Base-by-base conservation (phyloP, 805 yeast genomes). In the Yarrowia phangngaensis region DNA sequence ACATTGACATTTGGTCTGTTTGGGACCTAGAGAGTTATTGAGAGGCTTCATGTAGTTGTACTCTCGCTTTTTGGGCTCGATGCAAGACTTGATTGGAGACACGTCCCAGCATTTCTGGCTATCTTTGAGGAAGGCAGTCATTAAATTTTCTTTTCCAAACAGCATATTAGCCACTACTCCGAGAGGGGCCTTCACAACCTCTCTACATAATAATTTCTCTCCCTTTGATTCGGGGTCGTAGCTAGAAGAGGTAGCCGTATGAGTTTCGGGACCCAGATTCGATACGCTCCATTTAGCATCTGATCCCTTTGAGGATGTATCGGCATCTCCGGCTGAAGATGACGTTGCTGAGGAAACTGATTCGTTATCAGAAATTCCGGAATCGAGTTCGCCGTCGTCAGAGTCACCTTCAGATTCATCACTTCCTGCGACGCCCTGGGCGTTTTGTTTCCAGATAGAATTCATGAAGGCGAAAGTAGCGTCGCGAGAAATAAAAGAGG, bases 11-110 rank as follows among this genome's bases (percentile, higher is more conserved):
- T 74, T 78, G 2, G 99, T 89, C 17, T 90, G 86, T 58, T 86
- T 88, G 9, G 98, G 98, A 0, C 98, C 98, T 27, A 92, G 79
- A 1, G 95, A 76, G 47, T 76, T 88, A 46, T 80, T 78, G 51
- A 92, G 70, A 0, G 82, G 86, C 64, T 85, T 85, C 40, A 75
- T 73, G 64, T 89, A 92, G 4, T 74, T 71, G 60, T 76, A 89
- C 24, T 58, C 50, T 6, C 70, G 63, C 71, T 70, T 19, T 49
- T 58, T 57, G 31, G 65, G 64, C 16, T 51, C 46, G n/a, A 50
- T 51, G 31, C 30, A 45, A 5, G 50, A 32, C 31, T 24, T 17
- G 31, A 45, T 45, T 12, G 55, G 47, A 23, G 50, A 35, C 11
- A 49, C 15, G 9, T 48, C 51, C 30, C 26, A 32, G 40, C 40